Evolutionary conservation across 2,329 filamentous ascomycete species (phyloP).

Genomic region (Fusarium euwallaceae): DNA sequence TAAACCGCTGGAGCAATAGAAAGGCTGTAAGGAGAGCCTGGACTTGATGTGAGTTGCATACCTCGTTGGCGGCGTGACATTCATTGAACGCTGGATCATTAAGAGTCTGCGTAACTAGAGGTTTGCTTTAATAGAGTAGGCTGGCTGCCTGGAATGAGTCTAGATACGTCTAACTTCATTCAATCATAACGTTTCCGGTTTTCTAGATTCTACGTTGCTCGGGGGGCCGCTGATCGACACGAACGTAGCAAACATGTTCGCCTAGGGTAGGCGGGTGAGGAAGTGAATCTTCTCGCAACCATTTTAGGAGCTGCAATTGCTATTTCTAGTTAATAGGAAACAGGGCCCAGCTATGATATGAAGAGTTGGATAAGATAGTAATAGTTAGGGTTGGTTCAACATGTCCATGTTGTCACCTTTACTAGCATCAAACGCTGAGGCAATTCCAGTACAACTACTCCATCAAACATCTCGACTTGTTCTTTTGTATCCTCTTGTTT

Average conservation of each 20-base stretch:
- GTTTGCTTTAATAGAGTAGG: background rate
- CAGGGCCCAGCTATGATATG: background rate
- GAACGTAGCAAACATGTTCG: background rate
- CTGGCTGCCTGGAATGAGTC: background rate
- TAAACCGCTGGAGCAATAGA: too few relatives aligned
- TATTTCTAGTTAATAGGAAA: background rate
- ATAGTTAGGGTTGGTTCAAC: background rate
- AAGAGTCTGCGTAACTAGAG: background rate
- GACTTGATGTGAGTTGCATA: too few relatives aligned
- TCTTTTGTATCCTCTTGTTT: too few relatives aligned
- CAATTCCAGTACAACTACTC: too few relatives aligned
- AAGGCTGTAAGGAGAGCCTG: too few relatives aligned
- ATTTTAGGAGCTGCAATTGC: background rate
- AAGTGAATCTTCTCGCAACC: background rate
- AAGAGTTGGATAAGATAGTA: background rate
- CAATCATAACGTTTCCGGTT: too few relatives aligned
- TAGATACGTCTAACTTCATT: too few relatives aligned
- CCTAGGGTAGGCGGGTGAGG: background rate
- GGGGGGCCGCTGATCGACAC: too few relatives aligned
- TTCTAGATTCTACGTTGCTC: too few relatives aligned
- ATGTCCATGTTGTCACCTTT: too few relatives aligned
- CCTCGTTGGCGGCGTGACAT: background rate
- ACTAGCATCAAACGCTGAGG: too few relatives aligned
- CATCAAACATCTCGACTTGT: too few relatives aligned
- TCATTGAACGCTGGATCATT: background rate